Evolutionary conservation across 1,139 yeast species (phyloP).

Genomic region (Saccharomyces pastorianus): DNA sequence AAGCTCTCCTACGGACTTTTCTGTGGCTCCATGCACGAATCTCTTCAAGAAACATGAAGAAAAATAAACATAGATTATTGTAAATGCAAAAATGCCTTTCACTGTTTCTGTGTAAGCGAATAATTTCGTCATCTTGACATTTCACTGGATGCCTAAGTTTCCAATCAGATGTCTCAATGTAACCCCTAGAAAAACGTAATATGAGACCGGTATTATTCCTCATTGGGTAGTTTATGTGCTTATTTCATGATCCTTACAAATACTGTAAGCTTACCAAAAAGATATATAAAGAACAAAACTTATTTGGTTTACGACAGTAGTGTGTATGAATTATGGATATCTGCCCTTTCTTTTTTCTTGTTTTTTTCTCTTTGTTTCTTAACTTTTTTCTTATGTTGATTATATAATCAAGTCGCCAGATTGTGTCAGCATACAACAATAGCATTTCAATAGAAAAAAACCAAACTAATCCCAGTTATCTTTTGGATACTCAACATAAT

Average conservation of each 20-base stretch:
- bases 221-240: background rate
- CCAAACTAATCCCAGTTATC: background rate
- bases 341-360: background rate
- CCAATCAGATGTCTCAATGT: background rate
- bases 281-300: background rate
- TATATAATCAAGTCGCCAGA: background rate
- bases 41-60: background rate
- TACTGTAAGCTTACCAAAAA: background rate
- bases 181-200: background rate
- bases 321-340: background rate
- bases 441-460: background rate
- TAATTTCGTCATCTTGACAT: background rate
- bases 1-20: background rate
- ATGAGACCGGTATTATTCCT: background rate
- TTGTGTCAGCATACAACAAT: background rate
- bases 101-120: background rate
- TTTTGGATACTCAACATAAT: background rate
- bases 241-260: background rate
- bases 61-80: background rate
- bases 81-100: background rate
- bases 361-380: background rate
- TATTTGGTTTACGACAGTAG: background rate
- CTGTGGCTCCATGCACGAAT: background rate
- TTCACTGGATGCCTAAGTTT: background rate
- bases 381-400: background rate